Percentiles rank a stretch among this genome's conserved stretches.
phyloP scores from a whole-genome alignment of 495 filamentous ascomycete species.

The Chaetomidium leptoderma region DNA sequence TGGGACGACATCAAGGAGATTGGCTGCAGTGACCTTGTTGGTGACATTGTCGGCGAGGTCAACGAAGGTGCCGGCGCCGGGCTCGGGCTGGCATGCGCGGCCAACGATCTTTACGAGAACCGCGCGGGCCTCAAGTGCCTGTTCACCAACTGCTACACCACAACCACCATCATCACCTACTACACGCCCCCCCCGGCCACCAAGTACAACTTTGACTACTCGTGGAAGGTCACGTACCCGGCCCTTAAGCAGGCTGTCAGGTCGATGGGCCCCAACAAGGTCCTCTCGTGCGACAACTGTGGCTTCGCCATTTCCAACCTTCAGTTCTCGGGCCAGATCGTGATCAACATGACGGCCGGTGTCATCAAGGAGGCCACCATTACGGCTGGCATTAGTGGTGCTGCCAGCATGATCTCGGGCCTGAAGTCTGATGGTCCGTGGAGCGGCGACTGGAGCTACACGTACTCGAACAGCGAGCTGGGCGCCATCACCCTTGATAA shows the following conservation, averaged over 20 bases:
- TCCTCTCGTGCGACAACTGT: constrained; percentile 1
- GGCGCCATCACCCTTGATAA: not conserved
- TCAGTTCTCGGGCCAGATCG: constrained; percentile 3
- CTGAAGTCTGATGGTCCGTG: not conserved
- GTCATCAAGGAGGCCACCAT: constrained; percentile 3
- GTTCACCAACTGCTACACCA: not conserved
- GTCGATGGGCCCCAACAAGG: not conserved
- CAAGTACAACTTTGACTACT: constrained; percentile 7
- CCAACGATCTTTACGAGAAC: not conserved
- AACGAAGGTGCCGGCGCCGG: not conserved
- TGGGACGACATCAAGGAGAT: not conserved
- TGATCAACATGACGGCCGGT: constrained; percentile 7
- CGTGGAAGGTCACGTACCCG: not conserved
- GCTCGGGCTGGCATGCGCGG: not conserved
- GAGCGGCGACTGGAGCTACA: not conserved
- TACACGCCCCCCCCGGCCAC: constrained; percentile 3
- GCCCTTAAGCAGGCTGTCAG: not conserved
- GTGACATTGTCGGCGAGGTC: not conserved
- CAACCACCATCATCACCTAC: not conserved
- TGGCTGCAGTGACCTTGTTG: not conserved
- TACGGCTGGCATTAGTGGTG: not conserved
- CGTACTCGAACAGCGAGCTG: constrained; percentile 4
- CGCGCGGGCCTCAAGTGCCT: not conserved
- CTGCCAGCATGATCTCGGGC: not conserved
- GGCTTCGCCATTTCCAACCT: not conserved